Conservation (phyloP, 495 filamentous ascomycete species). For the Lasiosphaeriaceae sp. region DNA sequence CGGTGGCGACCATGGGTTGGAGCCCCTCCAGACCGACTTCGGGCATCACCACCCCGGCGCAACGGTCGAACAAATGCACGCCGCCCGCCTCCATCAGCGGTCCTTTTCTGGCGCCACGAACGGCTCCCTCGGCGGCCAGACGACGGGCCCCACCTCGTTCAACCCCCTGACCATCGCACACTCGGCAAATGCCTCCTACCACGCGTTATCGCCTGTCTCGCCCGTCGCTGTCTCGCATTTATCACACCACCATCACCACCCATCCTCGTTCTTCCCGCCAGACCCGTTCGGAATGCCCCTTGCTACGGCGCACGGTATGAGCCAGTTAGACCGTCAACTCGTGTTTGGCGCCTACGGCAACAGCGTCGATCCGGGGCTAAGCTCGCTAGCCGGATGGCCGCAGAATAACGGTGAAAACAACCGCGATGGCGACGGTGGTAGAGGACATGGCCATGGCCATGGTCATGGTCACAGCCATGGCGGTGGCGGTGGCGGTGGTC, state of each 20-base stretch:
- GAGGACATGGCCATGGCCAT: conserved; percentile 9
- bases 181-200: conserved; percentile 35
- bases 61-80: conserved; percentile 27
- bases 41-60: conserved; percentile 26
- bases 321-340: conserved; percentile 71
- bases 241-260: conserved; percentile 29
- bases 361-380: conserved; percentile 16
- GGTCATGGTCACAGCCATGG: conserved; percentile 7
- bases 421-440: conserved; percentile 6
- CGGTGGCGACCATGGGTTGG: conserved; percentile 34
- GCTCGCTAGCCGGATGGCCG: conserved; percentile 20
- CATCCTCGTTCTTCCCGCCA: conserved; percentile 42
- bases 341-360: conserved; percentile 73
- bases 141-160: conserved; percentile 36
- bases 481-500: background rate
- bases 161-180: conserved; percentile 37
- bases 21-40: conserved; percentile 41
- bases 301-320: conserved; percentile 36
- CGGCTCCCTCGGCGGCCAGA: conserved; percentile 28
- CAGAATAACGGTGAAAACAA: conserved; percentile 11
- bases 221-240: conserved; percentile 38
- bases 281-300: conserved; percentile 39
- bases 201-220: conserved; percentile 43
- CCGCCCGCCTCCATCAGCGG: conserved; percentile 36
- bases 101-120: conserved; percentile 29